A percentile compares a stretch with the other conserved stretches of the same genome.
Evolutionary conservation across 139 green algal species (phyloP).

Genomic region (Chlamydomonas schloesseri): DNA sequence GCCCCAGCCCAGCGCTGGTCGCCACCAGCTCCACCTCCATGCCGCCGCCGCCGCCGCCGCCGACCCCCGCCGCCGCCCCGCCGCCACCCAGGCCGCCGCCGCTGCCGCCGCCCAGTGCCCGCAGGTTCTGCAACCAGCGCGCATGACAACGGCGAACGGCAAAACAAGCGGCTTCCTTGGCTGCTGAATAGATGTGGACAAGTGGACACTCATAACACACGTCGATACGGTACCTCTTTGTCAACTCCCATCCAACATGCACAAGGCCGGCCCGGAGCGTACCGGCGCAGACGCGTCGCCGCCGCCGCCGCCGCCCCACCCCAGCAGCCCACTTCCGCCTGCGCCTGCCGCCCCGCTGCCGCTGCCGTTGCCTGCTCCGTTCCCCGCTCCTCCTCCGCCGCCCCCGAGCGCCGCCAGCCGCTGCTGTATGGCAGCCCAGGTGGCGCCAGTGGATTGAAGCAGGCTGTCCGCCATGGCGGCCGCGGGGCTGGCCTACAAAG

Average conservation of each 20-base stretch:
- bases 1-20: not conserved
- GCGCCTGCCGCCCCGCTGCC: too few relatives aligned
- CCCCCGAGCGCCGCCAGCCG: constrained; percentile 22
- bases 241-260: too few relatives aligned
- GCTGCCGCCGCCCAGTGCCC: too few relatives aligned
- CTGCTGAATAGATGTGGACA: too few relatives aligned
- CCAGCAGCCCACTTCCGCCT: not conserved
- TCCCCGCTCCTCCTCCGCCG: not conserved
- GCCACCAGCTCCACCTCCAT: constrained; percentile 29
- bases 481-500: constrained; percentile 32
- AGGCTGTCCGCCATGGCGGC: constrained; percentile 35
- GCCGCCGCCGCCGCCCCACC: not conserved
- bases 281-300: constrained; percentile 9
- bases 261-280: too few relatives aligned
- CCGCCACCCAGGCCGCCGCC: not conserved
- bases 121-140: constrained; percentile 26
- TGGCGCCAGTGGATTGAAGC: constrained; percentile 27
- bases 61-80: too few relatives aligned
- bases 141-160: too few relatives aligned
- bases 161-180: too few relatives aligned
- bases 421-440: constrained; percentile 29
- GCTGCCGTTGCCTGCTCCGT: too few relatives aligned
- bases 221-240: too few relatives aligned
- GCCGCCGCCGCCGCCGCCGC: not conserved
- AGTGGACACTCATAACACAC: too few relatives aligned